A percentile compares a stretch with the other conserved stretches of the same genome.
phyloP scores from a whole-genome alignment of 441 rosid genomes.

The Theobroma grandiflorum region DNA sequence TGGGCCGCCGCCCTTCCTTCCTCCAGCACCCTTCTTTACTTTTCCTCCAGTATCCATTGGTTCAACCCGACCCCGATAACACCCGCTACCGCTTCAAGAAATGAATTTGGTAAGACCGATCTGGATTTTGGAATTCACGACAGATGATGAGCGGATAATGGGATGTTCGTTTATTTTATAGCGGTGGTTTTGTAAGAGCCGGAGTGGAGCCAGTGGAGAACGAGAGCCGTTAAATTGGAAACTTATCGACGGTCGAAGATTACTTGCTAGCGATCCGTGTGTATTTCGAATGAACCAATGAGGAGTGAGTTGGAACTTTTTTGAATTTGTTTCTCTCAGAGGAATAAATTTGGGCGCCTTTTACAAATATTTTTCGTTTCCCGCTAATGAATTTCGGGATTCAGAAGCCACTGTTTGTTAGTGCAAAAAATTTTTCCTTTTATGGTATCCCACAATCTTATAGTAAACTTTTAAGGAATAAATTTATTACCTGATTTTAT shows the following conservation, averaged over 20 bases:
- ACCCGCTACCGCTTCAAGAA: not conserved
- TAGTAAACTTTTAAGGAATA: no score
- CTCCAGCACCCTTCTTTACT: conserved; percentile 24
- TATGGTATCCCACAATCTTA: no score
- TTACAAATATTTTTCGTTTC: conserved; percentile 3
- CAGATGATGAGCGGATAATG: not conserved
- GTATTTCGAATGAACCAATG: not conserved
- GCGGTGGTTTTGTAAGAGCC: not conserved
- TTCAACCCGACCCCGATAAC: not conserved
- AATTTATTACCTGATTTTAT: no score
- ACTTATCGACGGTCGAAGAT: not conserved
- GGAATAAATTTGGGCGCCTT: not conserved
- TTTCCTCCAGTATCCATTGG: conserved; percentile 17
- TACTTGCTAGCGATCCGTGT: not conserved
- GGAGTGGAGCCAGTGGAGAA: not conserved
- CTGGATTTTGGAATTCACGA: not conserved
- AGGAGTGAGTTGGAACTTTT: not conserved
- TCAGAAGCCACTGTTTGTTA: not conserved
- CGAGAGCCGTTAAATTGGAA: not conserved
- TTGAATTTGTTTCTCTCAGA: not conserved
- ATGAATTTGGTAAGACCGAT: no score
- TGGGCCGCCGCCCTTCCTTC: conserved; percentile 30
- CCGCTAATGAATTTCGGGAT: not conserved
- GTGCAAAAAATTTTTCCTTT: no score
- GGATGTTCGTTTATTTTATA: not conserved